A percentile compares a stretch with the other conserved stretches of the same genome.
These are phyloP conservation scores for Raffaelea ambrosiae DNA, from an alignment of 2,329 filamentous ascomycete species.

Conservation along the genomic window DNA sequence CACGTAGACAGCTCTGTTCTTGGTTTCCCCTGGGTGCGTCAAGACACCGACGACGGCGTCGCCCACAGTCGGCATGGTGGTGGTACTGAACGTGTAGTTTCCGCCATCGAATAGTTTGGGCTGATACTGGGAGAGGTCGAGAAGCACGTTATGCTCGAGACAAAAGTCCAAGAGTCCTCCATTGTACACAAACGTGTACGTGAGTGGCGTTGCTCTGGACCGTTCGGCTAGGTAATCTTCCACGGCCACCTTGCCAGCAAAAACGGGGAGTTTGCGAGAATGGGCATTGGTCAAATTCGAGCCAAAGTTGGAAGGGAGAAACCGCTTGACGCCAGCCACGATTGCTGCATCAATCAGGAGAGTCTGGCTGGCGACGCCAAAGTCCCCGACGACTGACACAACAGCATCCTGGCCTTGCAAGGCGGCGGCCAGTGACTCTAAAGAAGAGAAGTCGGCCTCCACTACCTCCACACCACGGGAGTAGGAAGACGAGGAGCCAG, in stretches of 20 bases:
- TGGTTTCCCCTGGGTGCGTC: constrained; percentile 19
- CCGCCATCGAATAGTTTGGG: constrained; percentile 23
- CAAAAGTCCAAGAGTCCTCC: neutral
- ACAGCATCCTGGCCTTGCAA: constrained; percentile 42
- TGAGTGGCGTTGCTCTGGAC: constrained; percentile 11
- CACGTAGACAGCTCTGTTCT: constrained; percentile 22
- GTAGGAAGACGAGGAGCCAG: neutral
- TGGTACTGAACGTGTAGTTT: constrained; percentile 21
- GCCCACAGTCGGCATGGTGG: constrained; percentile 25
- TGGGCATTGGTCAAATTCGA: constrained; percentile 10
- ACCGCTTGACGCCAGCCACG: constrained; percentile 14
- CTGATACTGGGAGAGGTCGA: constrained; percentile 10
- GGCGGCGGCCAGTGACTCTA: constrained; percentile 28
- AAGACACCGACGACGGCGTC: constrained; percentile 19
- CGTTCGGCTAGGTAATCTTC: constrained; percentile 18
- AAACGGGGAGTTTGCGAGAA: constrained; percentile 17
- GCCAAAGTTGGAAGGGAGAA: constrained; percentile 17
- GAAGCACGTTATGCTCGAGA: neutral
- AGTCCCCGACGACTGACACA: constrained; percentile 35
- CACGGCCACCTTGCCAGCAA: constrained; percentile 19
- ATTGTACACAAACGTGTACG: neutral
- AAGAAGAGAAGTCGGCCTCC: constrained; percentile 30
- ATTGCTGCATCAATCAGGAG: constrained; percentile 26
- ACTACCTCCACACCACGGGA: constrained; percentile 18
- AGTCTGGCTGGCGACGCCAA: constrained; percentile 26